Base-by-base conservation (phyloP, 108 stramenopile species). In the Schizochytrium sp. region DNA sequence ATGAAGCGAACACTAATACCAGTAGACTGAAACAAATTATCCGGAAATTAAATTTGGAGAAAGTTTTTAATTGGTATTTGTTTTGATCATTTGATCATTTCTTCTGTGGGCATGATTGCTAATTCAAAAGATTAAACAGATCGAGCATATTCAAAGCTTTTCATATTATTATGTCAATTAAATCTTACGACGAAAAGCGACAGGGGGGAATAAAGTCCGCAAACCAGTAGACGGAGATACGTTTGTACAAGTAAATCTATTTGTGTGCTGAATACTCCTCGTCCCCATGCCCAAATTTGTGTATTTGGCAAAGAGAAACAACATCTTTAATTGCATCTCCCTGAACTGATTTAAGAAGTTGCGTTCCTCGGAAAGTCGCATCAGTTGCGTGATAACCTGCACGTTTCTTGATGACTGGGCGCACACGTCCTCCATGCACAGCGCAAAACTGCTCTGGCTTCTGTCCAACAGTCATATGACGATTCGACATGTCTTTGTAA, bases 251-350 rank as follows among this genome's bases (percentile, higher is more conserved):
- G 59, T 17, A 2, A n/a, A 60, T 0, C 19, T n/a, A 17, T 17
- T n/a, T n/a, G 28, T n/a, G 19, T 17, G 57, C 13, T 17, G 57
- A 10, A 17, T 58, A 58, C 13, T 38, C 42, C 19, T 38, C 64
- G 44, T 69, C 64, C 10, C 64, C 64, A 44, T 69, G 50, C 15
- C 53, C 76, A 55, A 83, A 83, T 10, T 5, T 49, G 28, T 83
- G 76, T 1, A 83, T 83, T 10, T 49, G 53, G 76, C 76, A 83
- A n/a, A 83, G 2, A 5, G 50, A 55, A 28, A 83, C 76, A 28
- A 83, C 76, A 55, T 83, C 53, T 53, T 83, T 83, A 53, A 83
- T 83, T 47, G 76, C 76, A 53, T 83, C 53, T 7, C 76, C 76
- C 28, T 83, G 76, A n/a, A 83, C 76, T 13, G 76, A 55, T 10